Evolutionary conservation across 2,329 filamentous ascomycete species (phyloP).

Genomic region (Tolypocladium tundrense): DNA sequence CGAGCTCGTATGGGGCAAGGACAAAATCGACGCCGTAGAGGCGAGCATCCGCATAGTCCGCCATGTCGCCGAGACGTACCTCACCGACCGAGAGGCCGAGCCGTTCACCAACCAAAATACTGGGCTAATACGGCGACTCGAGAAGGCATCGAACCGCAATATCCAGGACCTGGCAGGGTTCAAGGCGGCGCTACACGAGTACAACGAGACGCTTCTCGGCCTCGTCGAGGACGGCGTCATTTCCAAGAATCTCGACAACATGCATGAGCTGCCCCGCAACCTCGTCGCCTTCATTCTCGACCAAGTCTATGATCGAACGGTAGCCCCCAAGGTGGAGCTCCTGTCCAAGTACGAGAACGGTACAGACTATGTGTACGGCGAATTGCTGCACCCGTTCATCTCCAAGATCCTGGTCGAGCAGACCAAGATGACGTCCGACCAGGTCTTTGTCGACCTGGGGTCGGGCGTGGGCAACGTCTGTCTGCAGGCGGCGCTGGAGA

Average conservation of each 20-base stretch:
- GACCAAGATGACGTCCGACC: constrained; percentile 66
- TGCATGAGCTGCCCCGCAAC: constrained; percentile 58
- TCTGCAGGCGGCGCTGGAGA: constrained; percentile 83
- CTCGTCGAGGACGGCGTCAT: constrained; percentile 63
- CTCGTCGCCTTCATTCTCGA: constrained; percentile 72
- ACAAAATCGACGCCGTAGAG: constrained; percentile 66
- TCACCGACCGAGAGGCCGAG: constrained; percentile 57
- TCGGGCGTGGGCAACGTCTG: constrained; percentile 96
- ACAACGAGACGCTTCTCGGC: constrained; percentile 60
- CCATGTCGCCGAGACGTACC: constrained; percentile 64
- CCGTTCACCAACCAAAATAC: constrained; percentile 61
- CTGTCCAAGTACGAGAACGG: constrained; percentile 81
- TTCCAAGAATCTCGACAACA: constrained; percentile 57
- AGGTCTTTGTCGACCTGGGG: constrained; percentile 88
- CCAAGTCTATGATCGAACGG: constrained; percentile 86
- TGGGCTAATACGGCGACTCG: constrained; percentile 68
- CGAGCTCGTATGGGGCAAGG: constrained; percentile 66
- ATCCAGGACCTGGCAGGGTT: constrained; percentile 59
- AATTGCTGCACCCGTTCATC: constrained; percentile 77
- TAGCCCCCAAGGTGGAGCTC: constrained; percentile 77
- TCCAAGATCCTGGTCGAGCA: constrained; percentile 69
- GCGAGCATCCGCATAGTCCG: constrained; percentile 63
- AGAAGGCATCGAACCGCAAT: constrained; percentile 60
- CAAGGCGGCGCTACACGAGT: constrained; percentile 59
- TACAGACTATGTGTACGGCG: constrained; percentile 89